Percentiles rank a stretch among this genome's conserved stretches.
These are phyloP conservation scores for Colletotrichum euphorbiae DNA, from an alignment of 2,329 filamentous ascomycete species.

Conservation along the genomic window DNA sequence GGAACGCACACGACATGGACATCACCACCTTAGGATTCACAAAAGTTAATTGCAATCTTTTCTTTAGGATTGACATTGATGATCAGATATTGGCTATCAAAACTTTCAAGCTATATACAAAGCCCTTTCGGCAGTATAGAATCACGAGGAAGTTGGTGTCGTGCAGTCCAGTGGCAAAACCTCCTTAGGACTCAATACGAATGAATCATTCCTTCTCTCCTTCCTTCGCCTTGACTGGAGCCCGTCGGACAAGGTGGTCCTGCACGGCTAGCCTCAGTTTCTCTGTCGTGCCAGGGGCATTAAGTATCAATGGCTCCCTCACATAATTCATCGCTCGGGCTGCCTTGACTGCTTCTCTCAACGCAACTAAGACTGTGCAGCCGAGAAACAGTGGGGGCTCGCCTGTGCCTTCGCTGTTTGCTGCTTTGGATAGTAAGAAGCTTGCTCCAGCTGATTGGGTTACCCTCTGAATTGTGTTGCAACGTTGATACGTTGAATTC, in stretches of 20 bases:
- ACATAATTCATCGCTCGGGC: constrained; percentile 5
- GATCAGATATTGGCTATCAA: too few species aligned
- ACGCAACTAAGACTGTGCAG: not conserved
- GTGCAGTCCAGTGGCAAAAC: too few species aligned
- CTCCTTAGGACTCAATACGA: not conserved
- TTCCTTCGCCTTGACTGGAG: not conserved
- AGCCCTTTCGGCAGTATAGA: too few species aligned
- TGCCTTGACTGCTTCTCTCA: constrained; percentile 9
- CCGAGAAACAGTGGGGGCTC: constrained; percentile 5
- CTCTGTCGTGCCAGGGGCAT: not conserved
- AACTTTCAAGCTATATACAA: too few species aligned
- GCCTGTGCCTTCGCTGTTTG: constrained; percentile 1
- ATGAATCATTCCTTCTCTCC: constrained; percentile 9
- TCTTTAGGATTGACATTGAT: too few species aligned
- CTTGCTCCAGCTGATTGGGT: constrained; percentile 10
- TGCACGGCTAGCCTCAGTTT: not conserved
- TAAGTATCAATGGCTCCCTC: not conserved
- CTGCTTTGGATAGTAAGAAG: constrained; percentile 8
- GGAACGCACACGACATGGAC: too few species aligned
- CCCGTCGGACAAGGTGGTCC: not conserved
- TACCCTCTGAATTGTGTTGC: constrained; percentile 6
- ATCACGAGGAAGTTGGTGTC: too few species aligned
- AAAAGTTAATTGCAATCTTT: too few species aligned
- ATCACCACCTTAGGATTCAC: too few species aligned
- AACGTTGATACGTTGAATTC: not conserved